Conservation (phyloP, 257 asterid species). For the Verbascum thapsus region DNA sequence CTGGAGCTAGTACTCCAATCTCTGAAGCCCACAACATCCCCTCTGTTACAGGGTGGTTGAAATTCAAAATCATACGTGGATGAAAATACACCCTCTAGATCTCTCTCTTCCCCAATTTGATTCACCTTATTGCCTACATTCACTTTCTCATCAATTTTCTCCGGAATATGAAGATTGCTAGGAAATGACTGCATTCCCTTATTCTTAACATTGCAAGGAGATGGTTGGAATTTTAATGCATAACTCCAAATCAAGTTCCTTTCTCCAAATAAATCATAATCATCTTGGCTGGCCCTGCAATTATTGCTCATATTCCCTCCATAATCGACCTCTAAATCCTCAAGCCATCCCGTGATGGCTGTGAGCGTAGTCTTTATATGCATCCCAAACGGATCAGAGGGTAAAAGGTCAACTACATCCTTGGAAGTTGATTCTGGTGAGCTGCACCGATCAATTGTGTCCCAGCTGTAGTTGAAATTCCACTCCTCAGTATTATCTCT, state of each 20-base stretch:
- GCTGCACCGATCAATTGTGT: conserved; percentile 41
- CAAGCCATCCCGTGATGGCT: conserved; percentile 81
- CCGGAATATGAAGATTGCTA: conserved; percentile 30
- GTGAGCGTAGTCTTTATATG: conserved; percentile 69
- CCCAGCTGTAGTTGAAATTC: conserved; percentile 39
- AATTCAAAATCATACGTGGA: conserved; percentile 33
- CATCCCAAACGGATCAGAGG: conserved; percentile 96
- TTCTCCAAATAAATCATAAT: conserved; percentile 52
- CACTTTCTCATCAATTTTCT: conserved; percentile 33
- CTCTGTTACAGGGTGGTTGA: conserved; percentile 20
- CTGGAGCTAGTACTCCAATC: conserved; percentile 35
- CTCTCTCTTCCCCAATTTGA: conserved; percentile 35
- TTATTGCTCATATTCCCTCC: conserved; percentile 43
- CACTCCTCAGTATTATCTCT: conserved; percentile 51
- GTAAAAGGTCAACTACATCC: conserved; percentile 69
- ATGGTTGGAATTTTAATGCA: conserved; percentile 48
- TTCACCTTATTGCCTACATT: conserved; percentile 25
- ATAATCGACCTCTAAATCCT: conserved; percentile 59
- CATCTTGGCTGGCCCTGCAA: conserved; percentile 38
- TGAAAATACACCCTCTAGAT: conserved; percentile 35
- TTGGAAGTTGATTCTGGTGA: conserved; percentile 46
- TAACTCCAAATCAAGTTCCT: conserved; percentile 57
- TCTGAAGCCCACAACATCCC: conserved; percentile 32
- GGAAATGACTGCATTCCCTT: conserved; percentile 35
- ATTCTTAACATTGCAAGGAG: conserved; percentile 37